Base-by-base conservation (phyloP, 192 early-diverging fungal genomes). In the Linnemannia zychae region DNA sequence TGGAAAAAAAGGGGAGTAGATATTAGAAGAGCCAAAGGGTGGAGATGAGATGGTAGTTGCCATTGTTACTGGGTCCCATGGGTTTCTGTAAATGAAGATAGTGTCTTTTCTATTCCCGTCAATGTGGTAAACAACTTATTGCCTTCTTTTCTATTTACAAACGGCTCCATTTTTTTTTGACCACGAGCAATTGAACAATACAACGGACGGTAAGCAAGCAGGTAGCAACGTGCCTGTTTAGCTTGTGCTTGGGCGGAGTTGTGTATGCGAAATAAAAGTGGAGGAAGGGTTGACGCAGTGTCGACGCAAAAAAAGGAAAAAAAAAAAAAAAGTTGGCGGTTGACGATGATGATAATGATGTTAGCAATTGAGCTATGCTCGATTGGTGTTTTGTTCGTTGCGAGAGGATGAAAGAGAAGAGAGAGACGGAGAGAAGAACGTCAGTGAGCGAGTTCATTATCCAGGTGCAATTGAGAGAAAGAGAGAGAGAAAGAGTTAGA, bases 141-240 rank as follows among this genome's bases (percentile, higher is more conserved):
- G 15, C 18, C 49, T 50, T n/a, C n/a, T 50, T 50, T 57, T 57
- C 17, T 40, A 33, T 67, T 34, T 40, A 37, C 31, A 4, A 31
- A 16, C 33, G 7, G n/a, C 2, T 28, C 33, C 28, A 7, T 7
- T 65, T 65, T 7, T 65, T 18, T 63, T 63, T 63, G 57, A n/a
- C 57, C 57, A 63, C 57, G 57, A 63, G 57, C 57, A 63, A 63
- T 63, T 63, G 57, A 31, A 63, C 57, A 13, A 28, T 15, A 24
- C n/a, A 31, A 11, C 24, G 11, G n/a, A 22, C 40, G 9, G 40
- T 6, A 44, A 44, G 40, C 40, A 44, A 3, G 9, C 40, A 44
- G 40, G 40, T 9, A 44, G 40, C 40, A 44, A n/a, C 63, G 33
- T 67, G 9, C 63, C 17, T 66, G 20, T 66, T 66, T 66, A 7